Base-by-base conservation (phyloP, 352 stramenopile species). In the Pythium aquatile region DNA sequence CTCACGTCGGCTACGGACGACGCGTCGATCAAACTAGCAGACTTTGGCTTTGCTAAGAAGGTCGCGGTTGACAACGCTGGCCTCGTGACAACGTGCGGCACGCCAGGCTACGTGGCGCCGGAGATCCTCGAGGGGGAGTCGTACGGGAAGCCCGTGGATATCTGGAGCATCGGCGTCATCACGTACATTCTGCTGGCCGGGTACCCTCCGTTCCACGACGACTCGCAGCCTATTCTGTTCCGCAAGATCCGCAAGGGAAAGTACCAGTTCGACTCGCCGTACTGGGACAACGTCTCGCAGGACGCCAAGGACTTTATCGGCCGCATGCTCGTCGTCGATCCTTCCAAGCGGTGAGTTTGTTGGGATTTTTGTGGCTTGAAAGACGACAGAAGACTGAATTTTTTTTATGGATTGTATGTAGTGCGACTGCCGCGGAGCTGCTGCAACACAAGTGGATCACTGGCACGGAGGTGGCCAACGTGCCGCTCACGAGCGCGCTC, bases 21-120 rank as follows among this genome's bases (percentile, higher is more conserved):
- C 63, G 84, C 91, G 5, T 85, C 76, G 52, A 96, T 98, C 53
- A 97, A 97, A 68, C 73, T 98, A 11, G 92, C 90, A 0, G 92
- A 98, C 70, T 98, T 98, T 79, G 92, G 92, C 3, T 97, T 98
- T 63, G 91, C 93, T 14, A 97, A 97, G 70, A 84, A 93, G 6
- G 81, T 93, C 5, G 76, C 70, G 0, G 86, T 80, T 49, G 81
- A 89, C 44, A 70, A 88, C 44, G 70, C 75, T 0, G 79, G 75
- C 3, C 70, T 95, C 1, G 79, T 81, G 2, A 95, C 87, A 2
- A 90, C 82, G 24, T 95, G 83, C 61, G 83, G 83, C 16, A 93
- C 83, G 30, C 81, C 81, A 0, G 83, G 81, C 11, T 96, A 96
- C 60, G 79, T 96, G 0, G 88, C 88, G 1, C 88, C 88, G 0